Base-by-base conservation (phyloP, 2,329 filamentous ascomycete genomes). In the Cladophialophora yegresii region DNA sequence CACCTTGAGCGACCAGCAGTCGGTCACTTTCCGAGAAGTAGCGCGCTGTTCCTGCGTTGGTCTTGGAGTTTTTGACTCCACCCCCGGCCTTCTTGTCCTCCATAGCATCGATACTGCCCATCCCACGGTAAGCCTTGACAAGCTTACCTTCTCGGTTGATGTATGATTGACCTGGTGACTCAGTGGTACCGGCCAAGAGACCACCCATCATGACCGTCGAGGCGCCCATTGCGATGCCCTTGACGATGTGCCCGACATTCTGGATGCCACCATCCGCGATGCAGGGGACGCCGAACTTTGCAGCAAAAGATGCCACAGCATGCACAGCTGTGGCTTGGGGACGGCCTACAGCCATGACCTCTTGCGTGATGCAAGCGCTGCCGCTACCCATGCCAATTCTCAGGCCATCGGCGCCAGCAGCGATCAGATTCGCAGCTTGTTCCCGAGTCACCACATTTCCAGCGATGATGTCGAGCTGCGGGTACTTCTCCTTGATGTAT, bases 121-220 rank as follows among this genome's bases (percentile, higher is more conserved):
- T 99, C 66, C 95, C 95, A 79, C 95, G 91, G 85, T 99, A 99
- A 47, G 95, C 93, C 85, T 99, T 99, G 79, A 99, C 93, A 61
- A 99, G 88, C 85, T 98, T 96, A 70, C 95, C 95, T 80, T 98
- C 93, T 66, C 91, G 89, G 75, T 91, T 96, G 72, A 99, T 92
- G 75, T 96, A 98, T 71, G 96, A 98, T 70, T 93, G 93, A 70
- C 95, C 96, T 40, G 95, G 95, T 43, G 93, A 98, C 81, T 99
- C 95, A 49, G 93, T 97, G 69, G 95, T 98, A 77, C 96, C 95
- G 57, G 95, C 95, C 70, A 99, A 86, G 59, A 99, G 88, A 81
- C 95, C 96, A 73, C 95, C 95, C 95, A 99, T 99, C 95, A 99
- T 99, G 77, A 99, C 89, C 43, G 93, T 96, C 53, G 91, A 92